Percentiles rank a stretch among this genome's conserved stretches.
Evolutionary conservation across 169 alveolate species (phyloP).

Genomic region (Eimeria praecox): DNA sequence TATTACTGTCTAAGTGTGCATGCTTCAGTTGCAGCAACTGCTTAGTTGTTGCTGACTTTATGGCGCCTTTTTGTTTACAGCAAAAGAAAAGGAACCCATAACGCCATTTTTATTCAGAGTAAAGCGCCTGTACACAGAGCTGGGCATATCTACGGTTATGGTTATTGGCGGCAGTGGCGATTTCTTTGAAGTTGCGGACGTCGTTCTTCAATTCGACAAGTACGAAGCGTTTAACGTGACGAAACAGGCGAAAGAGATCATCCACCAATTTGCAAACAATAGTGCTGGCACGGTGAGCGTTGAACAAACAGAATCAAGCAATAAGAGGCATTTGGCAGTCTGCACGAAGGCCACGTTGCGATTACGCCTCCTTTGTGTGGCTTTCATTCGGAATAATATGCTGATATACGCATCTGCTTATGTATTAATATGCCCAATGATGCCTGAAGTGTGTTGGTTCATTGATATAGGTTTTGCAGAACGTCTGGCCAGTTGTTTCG

Average conservation of each 20-base stretch:
- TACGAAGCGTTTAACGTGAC: conserved; percentile 83
- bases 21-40: not conserved
- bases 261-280: not conserved
- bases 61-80: conserved; percentile 32
- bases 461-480: not conserved
- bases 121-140: conserved; percentile 59
- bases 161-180: conserved; percentile 87
- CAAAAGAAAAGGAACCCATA: conserved; percentile 85
- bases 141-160: conserved; percentile 67
- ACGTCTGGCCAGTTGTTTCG: not conserved
- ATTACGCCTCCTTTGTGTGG: no score
- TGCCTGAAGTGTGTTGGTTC: no score
- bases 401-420: not conserved
- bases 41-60: not conserved
- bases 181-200: conserved; percentile 85
- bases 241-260: conserved; percentile 80
- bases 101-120: conserved; percentile 83
- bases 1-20: no score
- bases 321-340: not conserved
- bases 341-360: no score
- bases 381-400: no score
- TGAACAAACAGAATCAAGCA: no score
- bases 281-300: not conserved
- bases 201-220: conserved; percentile 83
- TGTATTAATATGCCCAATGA: not conserved